Conservation (phyloP, 2,329 filamentous ascomycete species). For the Neoscytalidium dimidiatum region DNA sequence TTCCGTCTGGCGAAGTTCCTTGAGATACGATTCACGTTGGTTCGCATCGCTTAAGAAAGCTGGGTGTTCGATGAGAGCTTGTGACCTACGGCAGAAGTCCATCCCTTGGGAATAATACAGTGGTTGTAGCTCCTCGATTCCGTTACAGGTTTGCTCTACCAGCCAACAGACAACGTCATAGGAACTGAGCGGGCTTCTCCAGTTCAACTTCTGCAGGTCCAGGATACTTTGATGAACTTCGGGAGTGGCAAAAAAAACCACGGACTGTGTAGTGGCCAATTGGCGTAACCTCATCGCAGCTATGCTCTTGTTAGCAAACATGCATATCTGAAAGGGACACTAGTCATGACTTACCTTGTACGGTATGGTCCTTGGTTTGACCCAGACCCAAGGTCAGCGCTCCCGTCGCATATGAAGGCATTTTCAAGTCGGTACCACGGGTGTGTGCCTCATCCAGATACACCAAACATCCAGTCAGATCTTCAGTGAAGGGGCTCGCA, state of each 20-base stretch:
- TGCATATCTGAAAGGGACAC: not conserved
- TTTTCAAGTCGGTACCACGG: constrained; percentile 60
- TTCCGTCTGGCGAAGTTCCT: constrained; percentile 54
- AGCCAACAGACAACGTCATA: constrained; percentile 62
- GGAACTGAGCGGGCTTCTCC: constrained; percentile 42
- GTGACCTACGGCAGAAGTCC: constrained; percentile 60
- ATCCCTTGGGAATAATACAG: constrained; percentile 62
- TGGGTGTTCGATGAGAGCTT: constrained; percentile 49
- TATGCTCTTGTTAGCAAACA: constrained; percentile 24
- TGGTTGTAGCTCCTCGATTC: constrained; percentile 60
- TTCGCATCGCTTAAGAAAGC: constrained; percentile 41
- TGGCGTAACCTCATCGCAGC: constrained; percentile 64
- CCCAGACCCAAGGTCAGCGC: constrained; percentile 59
- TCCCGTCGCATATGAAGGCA: constrained; percentile 50
- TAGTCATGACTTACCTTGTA: constrained; percentile 51
- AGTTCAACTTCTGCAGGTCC: constrained; percentile 43
- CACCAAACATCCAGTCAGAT: constrained; percentile 54
- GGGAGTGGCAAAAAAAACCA: not conserved
- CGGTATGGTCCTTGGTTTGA: constrained; percentile 62
- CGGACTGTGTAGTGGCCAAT: constrained; percentile 20
- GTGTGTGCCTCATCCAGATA: constrained; percentile 65
- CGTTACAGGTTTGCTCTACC: constrained; percentile 63
- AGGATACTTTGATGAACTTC: constrained; percentile 63
- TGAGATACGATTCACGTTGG: constrained; percentile 45
- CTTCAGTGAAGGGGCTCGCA: constrained; percentile 56